Evolutionary conservation across 441 rosid genomes (phyloP), one percentile per base, ranked within the genome.

Genomic region (Adansonia grandidieri): DNA sequence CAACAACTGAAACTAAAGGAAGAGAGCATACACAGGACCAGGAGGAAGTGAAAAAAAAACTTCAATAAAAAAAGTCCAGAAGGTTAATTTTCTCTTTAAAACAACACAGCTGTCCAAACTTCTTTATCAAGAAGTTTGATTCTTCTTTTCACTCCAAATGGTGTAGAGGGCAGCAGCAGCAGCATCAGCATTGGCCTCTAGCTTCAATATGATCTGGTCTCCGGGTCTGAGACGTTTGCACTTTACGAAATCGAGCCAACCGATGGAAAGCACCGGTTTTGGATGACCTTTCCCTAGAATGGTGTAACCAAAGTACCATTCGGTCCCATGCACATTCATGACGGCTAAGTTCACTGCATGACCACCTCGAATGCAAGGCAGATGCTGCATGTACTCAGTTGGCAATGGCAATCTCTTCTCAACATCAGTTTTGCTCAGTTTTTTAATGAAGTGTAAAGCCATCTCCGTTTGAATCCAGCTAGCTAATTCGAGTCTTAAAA

Each of bases 251-350:
- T 61, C 32, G 24, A 1, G 5, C 65, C 65, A 61, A 22, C 65
- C 40, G 2, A 15, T 9, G 15, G 40, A 61, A 24, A 61, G 65
- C n/a, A 22, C 65, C 2, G 65, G 65, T 61, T 61, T 61, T 24
- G 65, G 40, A 22, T 61, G 65, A 61, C 15, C 65, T 4, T 61
- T 10, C 37, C 15, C 10, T 10, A 37, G 40, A 22, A 61, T 22
- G 65, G 65, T 61, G 40, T 61, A 61, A 61, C 40, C 65, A 61
- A 53, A 61, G 37, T 61, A 5, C 65, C 65, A 61, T 5, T 61
- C 6, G 15, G 14, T 61, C 37, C 65, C 65, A 0, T 61, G 15
- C 6, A 11, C 65, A 24, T 61, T 14, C 65, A 22, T 10, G 65
- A 61, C 65, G 40, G 65, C 0, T 3, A 61, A 61, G 65, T 61